Percentiles rank a stretch among this genome's conserved stretches.
Conservation (phyloP, 1,284 basidiomycete species). For the Baeospora myosura region DNA sequence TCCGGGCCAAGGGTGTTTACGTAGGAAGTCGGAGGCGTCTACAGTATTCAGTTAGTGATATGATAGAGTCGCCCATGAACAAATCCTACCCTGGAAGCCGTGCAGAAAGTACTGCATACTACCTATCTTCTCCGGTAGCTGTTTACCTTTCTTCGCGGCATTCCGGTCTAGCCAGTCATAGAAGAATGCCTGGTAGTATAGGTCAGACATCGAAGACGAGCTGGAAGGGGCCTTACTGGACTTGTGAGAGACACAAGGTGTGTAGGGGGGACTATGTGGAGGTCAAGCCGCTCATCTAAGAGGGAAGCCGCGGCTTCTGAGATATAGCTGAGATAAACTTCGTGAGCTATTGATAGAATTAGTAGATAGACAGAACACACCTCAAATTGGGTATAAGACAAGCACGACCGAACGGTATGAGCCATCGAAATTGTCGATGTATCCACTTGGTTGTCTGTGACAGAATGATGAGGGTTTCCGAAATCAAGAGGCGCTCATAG, state of each 20-base stretch:
- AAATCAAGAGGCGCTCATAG: not conserved
- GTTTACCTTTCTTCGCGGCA: conserved; percentile 72
- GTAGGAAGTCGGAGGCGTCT: conserved; percentile 85
- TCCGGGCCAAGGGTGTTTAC: conserved; percentile 83
- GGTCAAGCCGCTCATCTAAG: conserved; percentile 66
- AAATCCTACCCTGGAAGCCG: conserved; percentile 63
- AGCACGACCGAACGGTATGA: conserved; percentile 78
- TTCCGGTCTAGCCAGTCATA: conserved; percentile 84
- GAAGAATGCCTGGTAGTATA: conserved; percentile 61
- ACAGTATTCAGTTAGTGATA: conserved; percentile 5
- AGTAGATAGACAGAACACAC: conserved; percentile 34
- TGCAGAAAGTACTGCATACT: conserved; percentile 86
- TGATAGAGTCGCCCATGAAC: too few relatives aligned
- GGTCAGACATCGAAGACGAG: conserved; percentile 6
- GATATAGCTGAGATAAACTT: conserved; percentile 38
- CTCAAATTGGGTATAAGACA: conserved; percentile 84
- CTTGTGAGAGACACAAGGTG: conserved; percentile 78
- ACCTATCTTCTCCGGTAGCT: conserved; percentile 79
- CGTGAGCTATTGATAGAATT: not conserved
- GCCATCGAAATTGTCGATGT: conserved; percentile 78
- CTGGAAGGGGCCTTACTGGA: conserved; percentile 37
- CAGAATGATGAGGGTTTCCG: not conserved
- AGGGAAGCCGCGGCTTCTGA: conserved; percentile 83
- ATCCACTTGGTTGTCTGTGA: conserved; percentile 82
- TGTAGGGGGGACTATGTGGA: conserved; percentile 82